A percentile compares a stretch with the other conserved stretches of the same genome.
Evolutionary conservation across 371 early-diverging fungal genomes (phyloP).

Genomic region (Mucor saturninus): DNA sequence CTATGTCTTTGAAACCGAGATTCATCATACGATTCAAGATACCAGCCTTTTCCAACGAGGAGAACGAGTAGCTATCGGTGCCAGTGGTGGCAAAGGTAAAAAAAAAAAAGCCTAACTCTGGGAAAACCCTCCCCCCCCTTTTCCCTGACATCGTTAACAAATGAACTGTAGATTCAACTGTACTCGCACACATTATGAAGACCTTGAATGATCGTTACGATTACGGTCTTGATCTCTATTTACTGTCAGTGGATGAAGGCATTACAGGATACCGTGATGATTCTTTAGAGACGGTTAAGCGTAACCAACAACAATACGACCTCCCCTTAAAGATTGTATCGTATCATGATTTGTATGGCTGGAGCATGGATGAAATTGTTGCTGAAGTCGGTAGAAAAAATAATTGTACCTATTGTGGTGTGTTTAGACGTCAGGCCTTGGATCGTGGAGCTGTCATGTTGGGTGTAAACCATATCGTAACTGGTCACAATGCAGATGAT

Average conservation of each 20-base stretch:
- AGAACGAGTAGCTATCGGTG: conserved; percentile 96
- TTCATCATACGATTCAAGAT: conserved; percentile 92
- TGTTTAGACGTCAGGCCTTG: conserved; percentile 98
- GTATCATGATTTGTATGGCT: conserved; percentile 96
- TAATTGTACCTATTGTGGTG: conserved; percentile 99
- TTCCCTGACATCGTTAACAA: neutral
- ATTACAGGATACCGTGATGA: conserved; percentile 99
- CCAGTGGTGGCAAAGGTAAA: conserved; percentile 97
- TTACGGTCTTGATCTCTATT: conserved; percentile 92
- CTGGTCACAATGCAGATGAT: conserved; percentile 99
- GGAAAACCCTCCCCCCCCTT: neutral
- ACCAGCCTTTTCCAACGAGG: conserved; percentile 87
- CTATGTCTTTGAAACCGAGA: conserved; percentile 94
- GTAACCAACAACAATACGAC: conserved; percentile 93
- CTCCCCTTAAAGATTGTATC: conserved; percentile 95
- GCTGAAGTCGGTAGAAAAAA: conserved; percentile 94
- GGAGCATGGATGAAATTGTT: conserved; percentile 99
- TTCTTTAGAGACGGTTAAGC: conserved; percentile 97
- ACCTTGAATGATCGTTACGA: conserved; percentile 93
- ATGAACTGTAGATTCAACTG: conserved; percentile 88
- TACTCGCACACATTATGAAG: conserved; percentile 97
- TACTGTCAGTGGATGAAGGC: conserved; percentile 99
- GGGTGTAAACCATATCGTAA: conserved; percentile 95
- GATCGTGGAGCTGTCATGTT: conserved; percentile 96
- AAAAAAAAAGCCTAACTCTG: neutral